Base-by-base conservation (phyloP, 2,329 filamentous ascomycete species). In the Colletotrichum theobromicola region DNA sequence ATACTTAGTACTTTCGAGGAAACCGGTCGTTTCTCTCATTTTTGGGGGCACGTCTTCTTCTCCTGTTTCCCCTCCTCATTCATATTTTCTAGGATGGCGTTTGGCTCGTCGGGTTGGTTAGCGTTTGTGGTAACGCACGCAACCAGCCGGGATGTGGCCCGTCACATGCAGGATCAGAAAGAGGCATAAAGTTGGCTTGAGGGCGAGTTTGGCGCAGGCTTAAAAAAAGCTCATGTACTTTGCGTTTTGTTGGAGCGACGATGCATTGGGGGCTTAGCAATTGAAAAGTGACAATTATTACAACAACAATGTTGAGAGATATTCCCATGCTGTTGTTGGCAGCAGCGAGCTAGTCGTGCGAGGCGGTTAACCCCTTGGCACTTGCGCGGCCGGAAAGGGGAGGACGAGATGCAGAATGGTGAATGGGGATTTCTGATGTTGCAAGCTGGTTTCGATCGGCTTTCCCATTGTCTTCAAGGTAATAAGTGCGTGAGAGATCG, bases 141-240 rank as follows among this genome's bases (percentile, higher is more conserved):
- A 74, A 74, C 61, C 72, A 67, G 67, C 72, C 67, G 61, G 67
- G 42, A 69, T 58, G 61, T 71, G 68, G 61, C 55, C 72, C 37
- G 67, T 74, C 72, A 72, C 72, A 72, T 74, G 72, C 68, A 57
- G 72, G 62, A 67, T 42, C 61, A 70, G 65, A 70, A 46, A 26
- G 61, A 46, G 53, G 24, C 65, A 62, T 32, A 64, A 50, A 70
- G 67, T 66, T 74, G 61, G 71, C 62, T 42, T 65, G 34, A 42
- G 66, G 42, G 66, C 58, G 63, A 64, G 35, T 34, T 62, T 63
- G 63, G 64, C 37, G 66, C 67, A 46, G 66, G 71, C 50, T 60
- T 34, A n/a, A 34, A 42, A 37, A 46, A 16, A 46, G 50, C 15
- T 18, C 28, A 16, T 42, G 61, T 26, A 26, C 32, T 63, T 34